Evolutionary conservation across 192 early-diverging fungal species (phyloP).

Genomic region (Piromyces sp.): DNA sequence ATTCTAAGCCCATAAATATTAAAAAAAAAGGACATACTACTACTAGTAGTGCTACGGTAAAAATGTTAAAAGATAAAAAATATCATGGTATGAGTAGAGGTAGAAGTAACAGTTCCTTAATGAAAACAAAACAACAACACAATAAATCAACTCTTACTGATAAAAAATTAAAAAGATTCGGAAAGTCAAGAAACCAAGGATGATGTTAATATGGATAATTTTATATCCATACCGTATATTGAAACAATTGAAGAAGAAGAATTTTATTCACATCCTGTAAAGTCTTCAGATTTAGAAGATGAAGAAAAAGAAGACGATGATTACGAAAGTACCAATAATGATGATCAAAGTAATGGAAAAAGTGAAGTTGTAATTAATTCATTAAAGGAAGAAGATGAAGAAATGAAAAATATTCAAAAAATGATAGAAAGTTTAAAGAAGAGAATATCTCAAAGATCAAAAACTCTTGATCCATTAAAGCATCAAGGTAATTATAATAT

Average conservation of each 20-base stretch:
- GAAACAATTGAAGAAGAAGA: neutral
- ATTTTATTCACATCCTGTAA: neutral
- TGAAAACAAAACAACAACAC: too few relatives aligned
- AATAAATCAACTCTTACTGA: too few relatives aligned
- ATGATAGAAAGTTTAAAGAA: neutral
- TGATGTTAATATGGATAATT: neutral
- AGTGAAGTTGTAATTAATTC: neutral
- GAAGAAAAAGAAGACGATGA: neutral
- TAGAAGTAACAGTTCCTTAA: too few relatives aligned
- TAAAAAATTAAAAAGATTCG: neutral
- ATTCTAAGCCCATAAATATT: too few relatives aligned
- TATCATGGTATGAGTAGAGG: too few relatives aligned
- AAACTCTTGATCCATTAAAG: neutral
- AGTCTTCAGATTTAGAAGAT: neutral
- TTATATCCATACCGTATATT: neutral
- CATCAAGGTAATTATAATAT: neutral
- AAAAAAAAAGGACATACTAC: too few relatives aligned
- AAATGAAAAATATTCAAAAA: neutral
- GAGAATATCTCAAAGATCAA: neutral
- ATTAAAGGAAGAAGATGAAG: neutral
- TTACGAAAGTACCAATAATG: neutral
- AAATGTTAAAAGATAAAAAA: too few relatives aligned
- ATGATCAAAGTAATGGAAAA: neutral
- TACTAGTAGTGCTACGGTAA: too few relatives aligned
- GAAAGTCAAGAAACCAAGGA: neutral